Evolutionary conservation across 208 protist species (phyloP).

Genomic region (Leishmania turanica): DNA sequence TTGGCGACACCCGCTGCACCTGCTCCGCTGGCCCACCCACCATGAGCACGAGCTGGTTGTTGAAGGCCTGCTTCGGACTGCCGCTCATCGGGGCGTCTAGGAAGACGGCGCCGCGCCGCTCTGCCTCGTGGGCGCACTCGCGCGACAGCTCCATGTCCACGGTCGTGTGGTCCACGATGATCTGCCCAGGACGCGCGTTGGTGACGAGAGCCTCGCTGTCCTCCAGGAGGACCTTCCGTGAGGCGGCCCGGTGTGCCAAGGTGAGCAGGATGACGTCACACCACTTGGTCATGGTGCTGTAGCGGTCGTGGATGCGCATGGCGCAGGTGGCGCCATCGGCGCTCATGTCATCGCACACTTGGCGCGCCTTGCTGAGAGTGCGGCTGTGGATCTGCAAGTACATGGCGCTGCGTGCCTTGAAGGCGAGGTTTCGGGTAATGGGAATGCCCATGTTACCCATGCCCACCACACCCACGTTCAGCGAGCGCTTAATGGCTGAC

Average conservation of each 20-base stretch:
- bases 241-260: slow-evolving; percentile 52
- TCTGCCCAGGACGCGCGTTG: slow-evolving; percentile 76
- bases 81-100: slow-evolving; percentile 89
- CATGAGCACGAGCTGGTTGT: slow-evolving; percentile 86
- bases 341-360: slow-evolving; percentile 75
- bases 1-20: slow-evolving; percentile 69
- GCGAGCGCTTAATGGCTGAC: slow-evolving; percentile 70
- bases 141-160: slow-evolving; percentile 75
- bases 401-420: slow-evolving; percentile 84
- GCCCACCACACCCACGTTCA: slow-evolving; percentile 88
- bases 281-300: slow-evolving; percentile 87
- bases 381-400: slow-evolving; percentile 90
- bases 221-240: slow-evolving; percentile 60
- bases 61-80: slow-evolving; percentile 78
- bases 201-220: slow-evolving; percentile 68
- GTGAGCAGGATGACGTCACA: slow-evolving; percentile 82
- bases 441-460: slow-evolving; percentile 88
- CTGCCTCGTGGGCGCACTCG: slow-evolving; percentile 67
- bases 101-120: slow-evolving; percentile 69
- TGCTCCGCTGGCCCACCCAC: slow-evolving; percentile 74
- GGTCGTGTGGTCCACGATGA: slow-evolving; percentile 91
- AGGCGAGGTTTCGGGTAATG: slow-evolving; percentile 86
- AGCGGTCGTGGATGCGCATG: slow-evolving; percentile 83
- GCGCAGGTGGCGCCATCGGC: slow-evolving; percentile 85
- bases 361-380: slow-evolving; percentile 57